Evolutionary conservation across 495 filamentous ascomycete species (phyloP).

Genomic region (Filosporella fistucella): DNA sequence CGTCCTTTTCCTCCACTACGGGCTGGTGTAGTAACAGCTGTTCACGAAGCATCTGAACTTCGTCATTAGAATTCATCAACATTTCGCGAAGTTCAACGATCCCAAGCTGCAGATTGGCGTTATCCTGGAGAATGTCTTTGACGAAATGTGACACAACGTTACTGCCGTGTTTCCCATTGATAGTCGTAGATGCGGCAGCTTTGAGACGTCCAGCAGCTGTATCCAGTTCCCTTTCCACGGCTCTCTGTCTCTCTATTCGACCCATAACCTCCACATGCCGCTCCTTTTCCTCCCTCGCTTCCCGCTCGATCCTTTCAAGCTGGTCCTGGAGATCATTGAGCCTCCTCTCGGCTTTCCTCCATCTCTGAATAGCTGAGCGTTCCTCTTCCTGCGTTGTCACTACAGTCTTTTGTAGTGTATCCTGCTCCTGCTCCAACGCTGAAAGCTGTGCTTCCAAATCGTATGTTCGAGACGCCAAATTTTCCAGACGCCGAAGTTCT

Average conservation of each 20-base stretch:
- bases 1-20: slow-evolving; percentile 34
- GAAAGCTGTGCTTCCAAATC: slow-evolving; percentile 74
- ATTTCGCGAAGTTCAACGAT: slow-evolving; percentile 89
- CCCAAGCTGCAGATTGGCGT: slow-evolving; percentile 84
- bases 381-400: slow-evolving; percentile 62
- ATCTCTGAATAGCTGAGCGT: slow-evolving; percentile 70
- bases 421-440: slow-evolving; percentile 77
- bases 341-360: slow-evolving; percentile 74
- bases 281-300: slow-evolving; percentile 77
- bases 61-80: slow-evolving; percentile 88
- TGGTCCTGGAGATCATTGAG: slow-evolving; percentile 75
- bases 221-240: slow-evolving; percentile 71
- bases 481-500: slow-evolving; percentile 68
- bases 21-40: slow-evolving; percentile 81
- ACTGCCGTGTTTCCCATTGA: slow-evolving; percentile 47
- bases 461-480: slow-evolving; percentile 66
- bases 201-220: slow-evolving; percentile 73
- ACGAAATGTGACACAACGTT: slow-evolving; percentile 88
- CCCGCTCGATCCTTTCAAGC: slow-evolving; percentile 82
- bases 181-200: slow-evolving; percentile 63
- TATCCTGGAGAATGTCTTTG: slow-evolving; percentile 91
- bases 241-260: slow-evolving; percentile 71
- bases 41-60: slow-evolving; percentile 81
- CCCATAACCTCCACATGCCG: slow-evolving; percentile 75
- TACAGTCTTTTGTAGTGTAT: slow-evolving; percentile 61